A percentile compares a stretch with the other conserved stretches of the same genome.
These are phyloP conservation scores for Cladophialophora psammophila DNA, from an alignment of 2,329 filamentous ascomycete genomes.

Conservation along the genomic window DNA sequence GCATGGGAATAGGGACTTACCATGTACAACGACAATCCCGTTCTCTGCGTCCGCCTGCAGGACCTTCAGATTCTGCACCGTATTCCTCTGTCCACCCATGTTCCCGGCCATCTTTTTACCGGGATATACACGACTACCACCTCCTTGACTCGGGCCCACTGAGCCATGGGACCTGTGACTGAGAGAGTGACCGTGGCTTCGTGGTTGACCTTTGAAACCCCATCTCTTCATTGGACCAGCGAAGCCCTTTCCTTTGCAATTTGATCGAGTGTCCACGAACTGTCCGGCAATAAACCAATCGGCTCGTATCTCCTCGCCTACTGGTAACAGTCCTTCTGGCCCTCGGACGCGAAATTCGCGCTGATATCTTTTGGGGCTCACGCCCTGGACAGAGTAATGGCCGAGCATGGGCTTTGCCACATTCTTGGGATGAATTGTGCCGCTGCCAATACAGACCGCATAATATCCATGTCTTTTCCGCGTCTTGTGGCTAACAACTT, in stretches of 20 bases:
- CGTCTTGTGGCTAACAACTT: conserved; percentile 89
- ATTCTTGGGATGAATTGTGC: conserved; percentile 75
- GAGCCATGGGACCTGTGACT: conserved; percentile 93
- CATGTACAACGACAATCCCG: conserved; percentile 87
- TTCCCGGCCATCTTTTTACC: conserved; percentile 98
- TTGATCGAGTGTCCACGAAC: conserved; percentile 82
- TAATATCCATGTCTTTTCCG: conserved; percentile 83
- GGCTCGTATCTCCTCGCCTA: conserved; percentile 80
- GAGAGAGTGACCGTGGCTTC: conserved; percentile 93
- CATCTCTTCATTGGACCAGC: conserved; percentile 98
- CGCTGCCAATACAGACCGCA: conserved; percentile 87
- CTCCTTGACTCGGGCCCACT: conserved; percentile 85
- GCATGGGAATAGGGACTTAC: conserved; percentile 52
- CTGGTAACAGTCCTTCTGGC: conserved; percentile 72
- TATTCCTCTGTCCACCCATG: conserved; percentile 90
- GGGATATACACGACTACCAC: conserved; percentile 88
- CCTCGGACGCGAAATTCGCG: conserved; percentile 86
- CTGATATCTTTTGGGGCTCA: conserved; percentile 83
- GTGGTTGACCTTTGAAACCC: conserved; percentile 86
- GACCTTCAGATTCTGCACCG: conserved; percentile 88
- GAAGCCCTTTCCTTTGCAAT: conserved; percentile 88
- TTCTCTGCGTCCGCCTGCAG: conserved; percentile 86
- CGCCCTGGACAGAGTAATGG: conserved; percentile 81
- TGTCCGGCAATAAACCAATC: conserved; percentile 92
- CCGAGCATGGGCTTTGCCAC: conserved; percentile 83